phyloP scores from a whole-genome alignment of 805 yeast species.

The Cyberlindnera japonica region DNA sequence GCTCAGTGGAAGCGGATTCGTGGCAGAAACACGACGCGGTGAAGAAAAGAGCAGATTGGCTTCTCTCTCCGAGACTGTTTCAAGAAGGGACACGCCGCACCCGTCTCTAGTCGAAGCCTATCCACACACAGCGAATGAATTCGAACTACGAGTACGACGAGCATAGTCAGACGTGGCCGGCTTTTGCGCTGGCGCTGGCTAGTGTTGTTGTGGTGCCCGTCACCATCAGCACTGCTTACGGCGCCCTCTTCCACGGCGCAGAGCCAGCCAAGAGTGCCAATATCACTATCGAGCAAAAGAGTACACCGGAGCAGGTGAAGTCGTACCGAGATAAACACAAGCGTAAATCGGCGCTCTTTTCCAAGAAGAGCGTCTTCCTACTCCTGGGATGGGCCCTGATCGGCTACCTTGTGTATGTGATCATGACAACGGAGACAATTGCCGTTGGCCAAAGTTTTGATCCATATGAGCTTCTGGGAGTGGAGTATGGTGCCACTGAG shows the following conservation, averaged over 20 bases:
- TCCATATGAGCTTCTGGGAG: slow-evolving; percentile 84
- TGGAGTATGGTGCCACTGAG: slow-evolving; percentile 65
- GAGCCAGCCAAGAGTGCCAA: not conserved
- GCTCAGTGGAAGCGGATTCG: not conserved
- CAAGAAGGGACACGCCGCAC: not conserved
- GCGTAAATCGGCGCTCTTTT: slow-evolving; percentile 8
- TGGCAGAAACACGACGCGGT: no score
- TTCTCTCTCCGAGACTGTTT: no score
- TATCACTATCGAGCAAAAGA: slow-evolving; percentile 10
- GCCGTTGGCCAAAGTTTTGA: slow-evolving; percentile 60
- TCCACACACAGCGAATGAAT: slow-evolving; percentile 17
- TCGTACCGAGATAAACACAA: slow-evolving; percentile 11
- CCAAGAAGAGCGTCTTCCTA: slow-evolving; percentile 18
- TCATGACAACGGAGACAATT: slow-evolving; percentile 32
- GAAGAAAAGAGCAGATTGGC: no score
- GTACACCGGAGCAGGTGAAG: slow-evolving; percentile 10
- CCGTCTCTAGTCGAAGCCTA: not conserved
- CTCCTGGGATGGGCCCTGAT: slow-evolving; percentile 28
- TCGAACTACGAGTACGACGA: slow-evolving; percentile 28
- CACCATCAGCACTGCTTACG: slow-evolving; percentile 15
- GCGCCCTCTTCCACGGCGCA: no score
- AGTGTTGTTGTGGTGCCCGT: slow-evolving; percentile 25
- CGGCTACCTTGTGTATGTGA: slow-evolving; percentile 37
- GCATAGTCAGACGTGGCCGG: slow-evolving; percentile 28
- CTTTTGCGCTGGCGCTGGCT: slow-evolving; percentile 25